These are phyloP conservation scores for Podila epigama DNA, from an alignment of 192 early-diverging fungal genomes.

Conservation along the genomic window DNA sequence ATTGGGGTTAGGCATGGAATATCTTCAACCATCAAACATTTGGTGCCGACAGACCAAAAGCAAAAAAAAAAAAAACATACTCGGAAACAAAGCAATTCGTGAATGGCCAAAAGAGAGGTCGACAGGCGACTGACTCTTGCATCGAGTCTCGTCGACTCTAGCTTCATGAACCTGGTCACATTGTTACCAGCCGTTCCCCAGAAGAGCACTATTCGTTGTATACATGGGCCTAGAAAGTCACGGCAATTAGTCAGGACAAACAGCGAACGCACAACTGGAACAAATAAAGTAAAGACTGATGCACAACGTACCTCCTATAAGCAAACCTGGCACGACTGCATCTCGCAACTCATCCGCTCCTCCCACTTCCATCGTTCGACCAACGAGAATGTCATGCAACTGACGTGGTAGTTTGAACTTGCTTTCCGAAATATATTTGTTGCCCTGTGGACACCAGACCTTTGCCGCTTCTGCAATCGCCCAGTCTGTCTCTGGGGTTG, in stretches of 20 bases:
- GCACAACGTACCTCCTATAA: slow-evolving; percentile 22
- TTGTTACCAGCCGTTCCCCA: slow-evolving; percentile 24
- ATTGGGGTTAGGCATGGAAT: no score
- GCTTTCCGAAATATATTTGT: slow-evolving; percentile 29
- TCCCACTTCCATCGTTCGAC: slow-evolving; percentile 21
- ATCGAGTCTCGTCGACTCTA: slow-evolving; percentile 1
- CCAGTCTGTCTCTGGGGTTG: slow-evolving; percentile 22
- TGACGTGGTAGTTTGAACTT: slow-evolving; percentile 19
- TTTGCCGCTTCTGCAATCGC: slow-evolving; percentile 17
- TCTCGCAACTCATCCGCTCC: slow-evolving; percentile 12
- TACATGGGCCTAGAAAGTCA: slow-evolving; percentile 11
- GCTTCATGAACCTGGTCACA: slow-evolving; percentile 19
- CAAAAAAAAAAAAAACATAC: no score
- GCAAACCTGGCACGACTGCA: slow-evolving; percentile 12
- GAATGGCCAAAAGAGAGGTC: slow-evolving; percentile 9
- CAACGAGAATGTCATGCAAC: slow-evolving; percentile 14
- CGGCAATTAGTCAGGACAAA: background rate
- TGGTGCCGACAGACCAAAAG: no score
- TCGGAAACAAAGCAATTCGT: slow-evolving; percentile 12
- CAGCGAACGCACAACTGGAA: background rate
- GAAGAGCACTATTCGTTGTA: slow-evolving; percentile 19
- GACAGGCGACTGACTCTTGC: slow-evolving; percentile 1
- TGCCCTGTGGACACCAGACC: slow-evolving; percentile 21
- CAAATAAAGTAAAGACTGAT: background rate
- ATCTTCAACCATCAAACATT: no score